Base-by-base conservation (phyloP, 495 filamentous ascomycete genomes). In the Aspergillus leporis region DNA sequence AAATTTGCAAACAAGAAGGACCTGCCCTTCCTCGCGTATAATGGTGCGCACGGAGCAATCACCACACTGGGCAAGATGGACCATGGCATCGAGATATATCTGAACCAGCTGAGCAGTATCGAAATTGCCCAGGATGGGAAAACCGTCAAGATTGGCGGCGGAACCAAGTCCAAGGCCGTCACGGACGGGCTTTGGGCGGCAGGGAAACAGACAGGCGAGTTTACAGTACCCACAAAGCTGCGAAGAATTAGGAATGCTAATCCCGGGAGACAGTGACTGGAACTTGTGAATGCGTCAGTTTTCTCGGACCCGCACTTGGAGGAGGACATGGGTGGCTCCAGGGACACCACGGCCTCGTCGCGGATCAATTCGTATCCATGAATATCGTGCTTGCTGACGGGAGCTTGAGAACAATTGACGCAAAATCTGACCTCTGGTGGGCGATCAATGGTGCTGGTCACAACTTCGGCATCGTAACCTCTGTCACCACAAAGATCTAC, bases 301-400 rank as follows among this genome's bases (percentile, higher is more conserved):
- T 74, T 55, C 60, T 86, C 3, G 84, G 83, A 6, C 81, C 82
- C 12, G 78, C 70, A 0, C 80, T 89, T 13, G 86, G 87, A 21
- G 86, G 85, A 53, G 86, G 86, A 25, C 81, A 86, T 61, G 85
- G 87, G 22, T 77, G 73, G 63, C 75, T 84, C 9, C 80, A 86
- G 67, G 85, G 86, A 18, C 73, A 71, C 38, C 68, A 87, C 64
- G 86, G 87, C 0, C 77, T 90, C 28, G 58, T 87, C n/a, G 69
- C 78, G 8, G 86, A 90, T 55, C 77, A 83, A 47, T 75, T 86
- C 30, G 58, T 84, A 4, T 81, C 78, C 0, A 62, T 77, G 59
- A 76, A 78, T 25, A 63, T 88, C 13, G 82, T 89, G 0, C 71
- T 84, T 5, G 83, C 84, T n/a, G 69, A 84, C 59, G 87, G 85